Percentiles rank a stretch among this genome's conserved stretches.
Conservation (phyloP, 2,329 filamentous ascomycete genomes). For the Penicillium hordei region DNA sequence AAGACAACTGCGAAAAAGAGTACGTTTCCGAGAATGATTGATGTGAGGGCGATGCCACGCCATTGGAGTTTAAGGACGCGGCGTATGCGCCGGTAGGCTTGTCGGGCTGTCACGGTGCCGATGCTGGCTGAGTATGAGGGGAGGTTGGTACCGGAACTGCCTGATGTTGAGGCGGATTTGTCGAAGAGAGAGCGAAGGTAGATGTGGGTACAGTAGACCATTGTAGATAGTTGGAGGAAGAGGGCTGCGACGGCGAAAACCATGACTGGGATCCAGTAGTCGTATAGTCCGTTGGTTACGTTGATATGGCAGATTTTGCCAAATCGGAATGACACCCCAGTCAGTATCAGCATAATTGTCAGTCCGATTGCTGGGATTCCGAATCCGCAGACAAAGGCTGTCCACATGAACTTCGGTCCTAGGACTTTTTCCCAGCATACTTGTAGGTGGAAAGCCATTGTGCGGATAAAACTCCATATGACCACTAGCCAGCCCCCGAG, state of each 20-base stretch:
- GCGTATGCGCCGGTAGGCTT: conserved; percentile 82
- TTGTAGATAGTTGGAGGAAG: conserved; percentile 80
- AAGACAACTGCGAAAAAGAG: conserved; percentile 93
- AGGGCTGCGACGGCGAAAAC: conserved; percentile 73
- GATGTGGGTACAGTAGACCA: conserved; percentile 89
- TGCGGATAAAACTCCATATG: conserved; percentile 86
- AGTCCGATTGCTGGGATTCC: conserved; percentile 76
- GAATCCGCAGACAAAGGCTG: conserved; percentile 78
- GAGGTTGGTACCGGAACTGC: conserved; percentile 58
- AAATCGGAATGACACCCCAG: conserved; percentile 92
- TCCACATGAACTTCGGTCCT: conserved; percentile 85
- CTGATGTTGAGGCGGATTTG: conserved; percentile 60
- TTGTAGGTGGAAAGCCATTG: conserved; percentile 89
- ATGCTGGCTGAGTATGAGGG: conserved; percentile 76
- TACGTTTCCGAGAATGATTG: conserved; percentile 87
- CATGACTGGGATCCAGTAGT: conserved; percentile 87
- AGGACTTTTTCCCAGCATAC: conserved; percentile 97
- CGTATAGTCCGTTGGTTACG: conserved; percentile 75
- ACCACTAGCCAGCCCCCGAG: conserved; percentile 81
- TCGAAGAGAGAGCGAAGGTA: conserved; percentile 83
- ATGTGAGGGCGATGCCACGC: conserved; percentile 85
- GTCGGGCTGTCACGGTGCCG: conserved; percentile 75
- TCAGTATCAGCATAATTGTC: conserved; percentile 73
- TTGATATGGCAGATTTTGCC: conserved; percentile 93
- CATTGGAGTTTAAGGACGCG: conserved; percentile 90